Evolutionary conservation across 75 land plant species (phyloP), one percentile per base, ranked within the genome.

Genomic region (Adiantum capillusveneris): DNA sequence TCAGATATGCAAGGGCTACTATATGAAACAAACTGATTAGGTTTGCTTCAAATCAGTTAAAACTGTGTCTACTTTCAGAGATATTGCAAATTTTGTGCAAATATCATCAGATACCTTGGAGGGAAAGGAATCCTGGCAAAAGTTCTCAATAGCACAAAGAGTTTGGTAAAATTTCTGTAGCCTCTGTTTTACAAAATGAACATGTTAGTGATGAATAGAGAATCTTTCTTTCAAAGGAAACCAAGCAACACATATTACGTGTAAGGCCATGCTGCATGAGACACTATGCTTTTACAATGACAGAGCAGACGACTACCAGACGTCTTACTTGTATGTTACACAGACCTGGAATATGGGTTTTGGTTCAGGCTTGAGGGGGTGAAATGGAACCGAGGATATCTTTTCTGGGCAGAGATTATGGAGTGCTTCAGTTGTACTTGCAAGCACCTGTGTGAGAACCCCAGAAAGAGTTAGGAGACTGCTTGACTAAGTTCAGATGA

Each of bases 371-470:
- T 59, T 51, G 20, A 27, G 17, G 29, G 41, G 13, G 21, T 21
- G 6, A 36, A 45, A 59, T 29, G 50, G 51, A 16, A 63, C 24
- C n/a, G 67, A 48, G 18, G 55, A 34, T 31, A 31, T 41, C 44
- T 31, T 60, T 21, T 36, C 66, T 25, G 69, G 69, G 36, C 24
- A 67, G 14, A 67, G 25, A 34, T 19, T 62, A 31, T 67, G 34
- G 25, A 67, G 69, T 26, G 64, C 69, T 46, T 67, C 66, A 49
- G 58, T 67, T 24, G 66, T 67, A 37, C 66, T 60, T 24, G 28
- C 44, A 42, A 66, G 45, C 45, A 67, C 16, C 69, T 67, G 64
- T n/a, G n/a, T n/a, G n/a, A n/a, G n/a, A n/a, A n/a, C n/a, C n/a
- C n/a, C n/a, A n/a, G n/a, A n/a, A n/a, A n/a, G n/a, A n/a, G n/a